These are phyloP conservation scores for Jaapia argillacea DNA, from an alignment of 768 basidiomycete species.

Conservation along the genomic window DNA sequence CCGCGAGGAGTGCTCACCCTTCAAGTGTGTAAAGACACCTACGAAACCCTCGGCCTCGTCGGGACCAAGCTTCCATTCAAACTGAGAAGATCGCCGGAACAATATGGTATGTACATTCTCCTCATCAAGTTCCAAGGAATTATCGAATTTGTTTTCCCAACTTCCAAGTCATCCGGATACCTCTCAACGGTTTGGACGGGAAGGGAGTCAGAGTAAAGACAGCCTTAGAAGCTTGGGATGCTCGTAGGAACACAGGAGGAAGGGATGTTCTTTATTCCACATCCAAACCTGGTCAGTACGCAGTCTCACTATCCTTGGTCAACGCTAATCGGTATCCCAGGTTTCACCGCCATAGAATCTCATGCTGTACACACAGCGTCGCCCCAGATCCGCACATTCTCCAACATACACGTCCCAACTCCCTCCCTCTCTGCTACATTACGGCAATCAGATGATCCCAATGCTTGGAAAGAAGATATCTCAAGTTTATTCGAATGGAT, in stretches of 20 bases:
- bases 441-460: constrained; percentile 20
- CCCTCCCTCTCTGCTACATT: constrained; percentile 7
- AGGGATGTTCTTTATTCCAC: constrained; percentile 36
- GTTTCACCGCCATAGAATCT: neutral
- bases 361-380: constrained; percentile 10
- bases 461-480: constrained; percentile 38
- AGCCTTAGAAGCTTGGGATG: constrained; percentile 43
- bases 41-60: constrained; percentile 50
- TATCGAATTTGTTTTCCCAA: neutral
- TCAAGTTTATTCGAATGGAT: constrained; percentile 59
- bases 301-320: constrained; percentile 1
- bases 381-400: constrained; percentile 14
- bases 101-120: constrained; percentile 31
- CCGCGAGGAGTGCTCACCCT: constrained; percentile 49
- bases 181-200: constrained; percentile 29
- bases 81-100: constrained; percentile 35
- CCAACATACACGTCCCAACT: constrained; percentile 31
- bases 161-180: constrained; percentile 35
- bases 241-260: constrained; percentile 21
- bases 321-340: neutral
- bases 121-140: constrained; percentile 3
- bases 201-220: constrained; percentile 25
- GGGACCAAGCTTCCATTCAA: constrained; percentile 41
- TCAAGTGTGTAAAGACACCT: constrained; percentile 43
- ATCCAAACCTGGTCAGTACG: constrained; percentile 12